These are phyloP conservation scores for Zarea fungicola DNA, from an alignment of 2,329 filamentous ascomycete genomes.

Conservation along the genomic window DNA sequence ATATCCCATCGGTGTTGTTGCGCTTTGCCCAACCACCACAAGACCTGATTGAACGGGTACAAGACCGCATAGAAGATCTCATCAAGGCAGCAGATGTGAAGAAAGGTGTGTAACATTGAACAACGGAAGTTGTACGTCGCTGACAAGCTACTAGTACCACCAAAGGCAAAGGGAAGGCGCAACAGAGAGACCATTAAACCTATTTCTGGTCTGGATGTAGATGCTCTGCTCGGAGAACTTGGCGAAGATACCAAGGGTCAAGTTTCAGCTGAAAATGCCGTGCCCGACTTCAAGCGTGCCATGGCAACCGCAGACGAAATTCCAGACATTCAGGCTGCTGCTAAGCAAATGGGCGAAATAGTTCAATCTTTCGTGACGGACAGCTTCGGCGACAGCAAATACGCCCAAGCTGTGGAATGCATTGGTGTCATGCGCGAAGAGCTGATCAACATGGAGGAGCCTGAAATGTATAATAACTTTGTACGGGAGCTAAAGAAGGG, in stretches of 20 bases:
- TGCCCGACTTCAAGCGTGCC: slow-evolving; percentile 85
- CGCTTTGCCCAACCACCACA: slow-evolving; percentile 69
- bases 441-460: slow-evolving; percentile 69
- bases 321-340: slow-evolving; percentile 58
- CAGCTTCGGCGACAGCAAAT: slow-evolving; percentile 71
- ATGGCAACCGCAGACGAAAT: slow-evolving; percentile 57
- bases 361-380: slow-evolving; percentile 63
- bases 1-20: slow-evolving; percentile 58
- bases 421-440: slow-evolving; percentile 74
- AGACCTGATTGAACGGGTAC: slow-evolving; percentile 55
- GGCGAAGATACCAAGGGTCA: slow-evolving; percentile 41
- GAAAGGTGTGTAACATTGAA: slow-evolving; percentile 51
- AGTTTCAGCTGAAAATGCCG: slow-evolving; percentile 64
- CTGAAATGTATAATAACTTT: slow-evolving; percentile 70
- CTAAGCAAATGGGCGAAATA: slow-evolving; percentile 69
- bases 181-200: slow-evolving; percentile 69
- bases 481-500: slow-evolving; percentile 66
- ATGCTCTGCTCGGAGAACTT: slow-evolving; percentile 72
- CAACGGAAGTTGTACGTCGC: background rate
- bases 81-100: slow-evolving; percentile 73
- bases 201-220: slow-evolving; percentile 83
- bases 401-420: slow-evolving; percentile 69
- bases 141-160: slow-evolving; percentile 54
- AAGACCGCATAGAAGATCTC: slow-evolving; percentile 56
- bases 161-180: slow-evolving; percentile 70